These are phyloP conservation scores for Tricharina praecox DNA, from an alignment of 495 filamentous ascomycete genomes.

Conservation along the genomic window DNA sequence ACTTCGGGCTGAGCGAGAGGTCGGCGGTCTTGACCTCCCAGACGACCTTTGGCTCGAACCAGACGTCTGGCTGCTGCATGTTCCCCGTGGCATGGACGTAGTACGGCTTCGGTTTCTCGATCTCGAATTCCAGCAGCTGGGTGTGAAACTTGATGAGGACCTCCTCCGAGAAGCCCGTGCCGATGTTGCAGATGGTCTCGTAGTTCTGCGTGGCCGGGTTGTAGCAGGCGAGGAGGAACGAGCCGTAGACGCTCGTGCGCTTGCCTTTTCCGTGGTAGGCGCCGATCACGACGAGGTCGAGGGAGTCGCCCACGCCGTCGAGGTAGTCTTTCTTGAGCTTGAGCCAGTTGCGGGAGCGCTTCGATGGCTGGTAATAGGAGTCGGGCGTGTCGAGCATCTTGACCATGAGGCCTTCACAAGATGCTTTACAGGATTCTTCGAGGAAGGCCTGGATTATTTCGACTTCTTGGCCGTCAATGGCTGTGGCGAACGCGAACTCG, in stretches of 20 bases:
- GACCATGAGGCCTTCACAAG: slow-evolving; percentile 95
- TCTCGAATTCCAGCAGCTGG: slow-evolving; percentile 50
- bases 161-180: slow-evolving; percentile 86
- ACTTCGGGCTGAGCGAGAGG: slow-evolving; percentile 77
- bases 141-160: slow-evolving; percentile 66
- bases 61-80: slow-evolving; percentile 92
- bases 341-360: slow-evolving; percentile 91
- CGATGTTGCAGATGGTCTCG: slow-evolving; percentile 96
- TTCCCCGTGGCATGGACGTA: slow-evolving; percentile 68
- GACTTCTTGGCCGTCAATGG: slow-evolving; percentile 69
- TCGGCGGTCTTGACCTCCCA: slow-evolving; percentile 98
- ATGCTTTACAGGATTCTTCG: slow-evolving; percentile 83
- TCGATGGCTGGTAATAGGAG: slow-evolving; percentile 86
- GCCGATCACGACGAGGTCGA: slow-evolving; percentile 89
- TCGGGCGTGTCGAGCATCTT: slow-evolving; percentile 93
- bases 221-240: slow-evolving; percentile 88
- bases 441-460: slow-evolving; percentile 85
- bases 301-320: slow-evolving; percentile 76
- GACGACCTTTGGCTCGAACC: slow-evolving; percentile 86
- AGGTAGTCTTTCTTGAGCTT: slow-evolving; percentile 99
- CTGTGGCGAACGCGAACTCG: slow-evolving; percentile 81
- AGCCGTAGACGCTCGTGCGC: slow-evolving; percentile 83
- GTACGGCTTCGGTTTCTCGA: slow-evolving; percentile 84
- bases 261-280: slow-evolving; percentile 92
- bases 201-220: slow-evolving; percentile 60